Conservation (phyloP, 2,329 filamentous ascomycete genomes). For the Cercospora nicotianae region DNA sequence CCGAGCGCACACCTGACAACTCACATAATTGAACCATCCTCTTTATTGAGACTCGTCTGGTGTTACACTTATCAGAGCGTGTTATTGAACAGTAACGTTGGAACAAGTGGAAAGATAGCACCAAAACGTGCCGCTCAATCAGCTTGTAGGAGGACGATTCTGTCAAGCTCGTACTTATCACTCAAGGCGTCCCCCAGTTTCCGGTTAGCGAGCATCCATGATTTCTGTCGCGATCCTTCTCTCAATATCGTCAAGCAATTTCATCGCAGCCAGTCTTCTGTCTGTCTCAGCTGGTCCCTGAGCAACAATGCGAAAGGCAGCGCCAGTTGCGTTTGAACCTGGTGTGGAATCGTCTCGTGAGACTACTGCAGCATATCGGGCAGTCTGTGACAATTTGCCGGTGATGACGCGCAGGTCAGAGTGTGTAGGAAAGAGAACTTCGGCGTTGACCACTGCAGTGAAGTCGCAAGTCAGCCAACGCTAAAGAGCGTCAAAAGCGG, state of each 20-base stretch:
- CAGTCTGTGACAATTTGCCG: slow-evolving; percentile 18
- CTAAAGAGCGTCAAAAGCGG: background rate
- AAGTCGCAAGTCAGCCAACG: slow-evolving; percentile 13
- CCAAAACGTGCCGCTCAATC: too few relatives aligned
- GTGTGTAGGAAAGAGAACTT: slow-evolving; percentile 27
- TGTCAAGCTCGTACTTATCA: too few relatives aligned
- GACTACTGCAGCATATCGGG: slow-evolving; percentile 23
- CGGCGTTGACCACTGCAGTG: slow-evolving; percentile 26
- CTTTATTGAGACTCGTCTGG: too few relatives aligned
- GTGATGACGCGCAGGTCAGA: slow-evolving; percentile 28
- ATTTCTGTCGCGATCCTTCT: slow-evolving; percentile 28
- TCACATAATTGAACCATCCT: too few relatives aligned
- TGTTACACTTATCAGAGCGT: too few relatives aligned
- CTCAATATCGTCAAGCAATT: slow-evolving; percentile 29
- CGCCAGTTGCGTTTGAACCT: slow-evolving; percentile 18
- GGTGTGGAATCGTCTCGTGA: slow-evolving; percentile 22
- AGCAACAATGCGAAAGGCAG: slow-evolving; percentile 26
- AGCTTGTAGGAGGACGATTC: too few relatives aligned
- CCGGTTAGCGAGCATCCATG: slow-evolving; percentile 11
- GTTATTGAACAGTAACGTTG: too few relatives aligned
- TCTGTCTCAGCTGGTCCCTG: slow-evolving; percentile 23
- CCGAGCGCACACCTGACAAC: too few relatives aligned
- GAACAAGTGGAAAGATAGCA: too few relatives aligned
- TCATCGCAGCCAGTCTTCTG: slow-evolving; percentile 27
- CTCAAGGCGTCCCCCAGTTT: background rate